Base-by-base conservation (phyloP, 2,329 filamentous ascomycete species). In the Aspergillus pseudotamarii region DNA sequence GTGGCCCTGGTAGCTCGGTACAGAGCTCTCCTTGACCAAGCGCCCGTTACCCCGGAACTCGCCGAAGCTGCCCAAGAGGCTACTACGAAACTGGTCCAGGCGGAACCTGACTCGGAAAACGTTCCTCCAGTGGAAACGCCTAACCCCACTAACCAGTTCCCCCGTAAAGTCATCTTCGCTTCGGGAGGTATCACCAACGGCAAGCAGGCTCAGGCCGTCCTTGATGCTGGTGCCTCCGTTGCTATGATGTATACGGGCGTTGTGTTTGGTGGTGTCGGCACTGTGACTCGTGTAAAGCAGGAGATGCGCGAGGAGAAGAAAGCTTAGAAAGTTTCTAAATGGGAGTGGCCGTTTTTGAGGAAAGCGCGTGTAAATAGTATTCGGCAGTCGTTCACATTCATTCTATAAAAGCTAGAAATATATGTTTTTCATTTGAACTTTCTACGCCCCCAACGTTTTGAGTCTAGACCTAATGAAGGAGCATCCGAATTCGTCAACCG, bases 141-240 rank as follows among this genome's bases (percentile, higher is more conserved):
- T 19, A 66, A 67, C 36, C 58, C 67, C 3, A 64, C 64, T 9
- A 46, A 63, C 45, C 61, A 58, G 30, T 59, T 61, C 46, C 62
- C 70, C n/a, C 73, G 71, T 53, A 97, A 97, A 80, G 89, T 93
- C 58, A 91, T 99, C 64, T 98, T 98, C 75, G 94, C 94, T 0
- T 95, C 93, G 0, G 95, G 95, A 1, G 95, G 95, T 21, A 94
- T 99, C 73, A 95, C 91, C 1, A 94, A 90, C 68, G 95, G 95
- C 5, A 85, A 90, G 66, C 90, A 98, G 79, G 96, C 93, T 10
- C 81, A 92, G 16, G 85, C 91, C 79, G 87, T 94, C 8, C 83
- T 98, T 56, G 91, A 96, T 69, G 93, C 94, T 0, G 95, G 95
- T 10, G 95, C 95, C 0, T 94, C 90, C 70, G 89, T 96, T 16